These are phyloP conservation scores for Candida glucosophila DNA, from an alignment of 1,139 yeast species.

Conservation along the genomic window DNA sequence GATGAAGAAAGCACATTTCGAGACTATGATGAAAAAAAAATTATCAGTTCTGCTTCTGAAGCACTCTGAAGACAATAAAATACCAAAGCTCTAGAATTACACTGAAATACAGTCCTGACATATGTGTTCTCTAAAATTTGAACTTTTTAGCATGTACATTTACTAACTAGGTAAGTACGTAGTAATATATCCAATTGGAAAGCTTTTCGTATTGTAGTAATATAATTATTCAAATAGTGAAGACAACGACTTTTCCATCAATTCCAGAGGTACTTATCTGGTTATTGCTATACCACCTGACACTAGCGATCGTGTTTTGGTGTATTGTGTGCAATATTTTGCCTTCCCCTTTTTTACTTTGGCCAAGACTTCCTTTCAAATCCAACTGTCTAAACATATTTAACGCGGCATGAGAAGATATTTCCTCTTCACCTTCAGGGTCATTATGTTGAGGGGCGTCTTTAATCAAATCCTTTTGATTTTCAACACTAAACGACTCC, in stretches of 20 bases:
- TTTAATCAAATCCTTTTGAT: conserved; percentile 35
- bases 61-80: conserved; percentile 60
- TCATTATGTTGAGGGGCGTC: conserved; percentile 22
- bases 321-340: conserved; percentile 69
- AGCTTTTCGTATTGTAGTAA: no score
- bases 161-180: no score
- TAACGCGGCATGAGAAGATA: conserved; percentile 72
- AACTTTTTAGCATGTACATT: no score
- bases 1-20: conserved; percentile 9
- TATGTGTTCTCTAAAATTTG: no score
- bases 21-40: conserved; percentile 61
- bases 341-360: conserved; percentile 23
- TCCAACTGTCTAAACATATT: conserved; percentile 96
- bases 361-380: conserved; percentile 73
- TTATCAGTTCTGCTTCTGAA: conserved; percentile 91
- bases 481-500: conserved; percentile 56
- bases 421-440: conserved; percentile 50
- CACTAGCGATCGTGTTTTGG: conserved; percentile 79
- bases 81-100: conserved; percentile 28
- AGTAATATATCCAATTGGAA: no score
- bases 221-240: conserved; percentile 26
- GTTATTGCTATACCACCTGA: conserved; percentile 51
- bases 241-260: conserved; percentile 82
- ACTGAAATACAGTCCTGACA: conserved; percentile 1
- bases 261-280: conserved; percentile 47